Conservation (phyloP, 208 protist genomes). For the Tritrichomonas foetus region DNA sequence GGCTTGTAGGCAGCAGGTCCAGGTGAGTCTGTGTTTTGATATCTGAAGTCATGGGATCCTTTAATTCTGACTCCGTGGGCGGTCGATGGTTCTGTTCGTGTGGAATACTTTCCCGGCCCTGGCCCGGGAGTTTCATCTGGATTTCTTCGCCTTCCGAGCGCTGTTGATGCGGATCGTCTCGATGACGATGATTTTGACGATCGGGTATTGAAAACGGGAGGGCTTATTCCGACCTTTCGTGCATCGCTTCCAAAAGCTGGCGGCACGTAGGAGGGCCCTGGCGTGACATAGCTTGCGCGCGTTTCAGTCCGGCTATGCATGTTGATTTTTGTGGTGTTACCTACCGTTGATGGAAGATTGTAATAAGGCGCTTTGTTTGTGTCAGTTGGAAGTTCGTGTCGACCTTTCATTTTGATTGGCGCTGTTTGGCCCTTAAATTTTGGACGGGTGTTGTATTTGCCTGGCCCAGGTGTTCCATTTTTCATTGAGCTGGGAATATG, state of each 20-base stretch:
- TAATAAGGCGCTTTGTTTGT: background rate
- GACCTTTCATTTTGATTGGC: background rate
- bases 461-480: background rate
- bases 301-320: background rate
- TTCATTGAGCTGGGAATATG: no score
- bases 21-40: background rate
- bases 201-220: background rate
- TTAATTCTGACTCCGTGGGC: background rate
- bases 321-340: background rate
- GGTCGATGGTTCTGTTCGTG: background rate
- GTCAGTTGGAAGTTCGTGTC: background rate
- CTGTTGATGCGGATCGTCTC: background rate
- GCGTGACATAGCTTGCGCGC: background rate
- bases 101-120: background rate
- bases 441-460: background rate
- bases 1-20: background rate
- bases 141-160: background rate
- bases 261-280: background rate
- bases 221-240: background rate
- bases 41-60: conserved; percentile 1
- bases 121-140: conserved; percentile 26
- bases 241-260: background rate
- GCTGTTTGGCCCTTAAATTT: background rate
- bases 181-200: no score
- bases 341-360: background rate